These are phyloP conservation scores for Xylaria palmicola DNA, from an alignment of 495 filamentous ascomycete genomes.

Conservation along the genomic window DNA sequence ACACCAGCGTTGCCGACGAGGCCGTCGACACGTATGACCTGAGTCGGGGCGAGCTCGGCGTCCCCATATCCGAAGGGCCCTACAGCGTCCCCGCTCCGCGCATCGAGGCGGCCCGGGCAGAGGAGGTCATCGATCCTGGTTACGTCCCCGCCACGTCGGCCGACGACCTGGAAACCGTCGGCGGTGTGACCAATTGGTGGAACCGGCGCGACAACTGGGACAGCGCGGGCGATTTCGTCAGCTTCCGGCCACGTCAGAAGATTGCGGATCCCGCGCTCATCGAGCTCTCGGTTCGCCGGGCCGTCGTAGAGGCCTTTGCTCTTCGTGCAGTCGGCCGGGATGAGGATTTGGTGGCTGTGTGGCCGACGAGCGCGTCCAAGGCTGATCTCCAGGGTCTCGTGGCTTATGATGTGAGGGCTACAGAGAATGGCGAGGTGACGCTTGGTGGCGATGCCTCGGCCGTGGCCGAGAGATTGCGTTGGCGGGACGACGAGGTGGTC, in stretches of 20 bases:
- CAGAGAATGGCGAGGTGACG: conserved; percentile 23
- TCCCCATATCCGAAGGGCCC: background rate
- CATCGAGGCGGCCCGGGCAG: conserved; percentile 18
- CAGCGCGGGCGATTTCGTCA: conserved; percentile 32
- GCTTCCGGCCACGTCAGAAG: conserved; percentile 40
- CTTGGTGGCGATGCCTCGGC: conserved; percentile 17
- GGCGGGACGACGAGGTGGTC: background rate
- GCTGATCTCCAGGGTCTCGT: conserved; percentile 19
- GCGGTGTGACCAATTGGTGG: conserved; percentile 52
- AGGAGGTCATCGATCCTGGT: conserved; percentile 34
- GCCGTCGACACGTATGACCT: background rate
- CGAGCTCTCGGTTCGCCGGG: conserved; percentile 51
- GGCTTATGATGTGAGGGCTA: conserved; percentile 5
- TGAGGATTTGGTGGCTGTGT: conserved; percentile 25
- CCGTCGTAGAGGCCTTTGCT: conserved; percentile 60
- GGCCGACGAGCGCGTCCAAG: conserved; percentile 13
- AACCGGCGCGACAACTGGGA: conserved; percentile 43
- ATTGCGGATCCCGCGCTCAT: conserved; percentile 40
- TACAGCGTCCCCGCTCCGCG: conserved; percentile 19
- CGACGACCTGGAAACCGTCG: conserved; percentile 59
- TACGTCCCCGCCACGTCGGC: conserved; percentile 61
- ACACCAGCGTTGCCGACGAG: background rate
- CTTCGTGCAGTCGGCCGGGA: conserved; percentile 41
- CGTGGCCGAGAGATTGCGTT: conserved; percentile 15
- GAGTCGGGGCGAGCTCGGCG: background rate